These are phyloP conservation scores for Ceratocystiopsis minuta DNA, from an alignment of 2,329 filamentous ascomycete genomes.

Conservation along the genomic window DNA sequence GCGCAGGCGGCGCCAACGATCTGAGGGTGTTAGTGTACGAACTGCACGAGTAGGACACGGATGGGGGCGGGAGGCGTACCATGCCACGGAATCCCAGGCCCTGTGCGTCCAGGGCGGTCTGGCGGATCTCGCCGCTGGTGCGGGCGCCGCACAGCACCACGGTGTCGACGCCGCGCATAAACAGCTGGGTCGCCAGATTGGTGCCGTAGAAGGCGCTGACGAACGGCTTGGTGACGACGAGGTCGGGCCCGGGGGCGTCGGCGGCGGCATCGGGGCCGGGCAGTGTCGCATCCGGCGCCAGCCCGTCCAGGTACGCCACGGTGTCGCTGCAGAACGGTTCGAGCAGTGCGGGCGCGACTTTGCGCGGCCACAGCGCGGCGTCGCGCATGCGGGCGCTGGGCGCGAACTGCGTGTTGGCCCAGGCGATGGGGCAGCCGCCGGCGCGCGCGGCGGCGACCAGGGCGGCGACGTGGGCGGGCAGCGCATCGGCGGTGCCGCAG, in stretches of 20 bases:
- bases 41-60: no score
- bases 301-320: no score
- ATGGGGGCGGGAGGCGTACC: no score
- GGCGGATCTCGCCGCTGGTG: constrained; percentile 26
- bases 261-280: no score
- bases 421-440: constrained; percentile 22
- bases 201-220: constrained; percentile 27
- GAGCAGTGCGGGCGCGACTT: no score
- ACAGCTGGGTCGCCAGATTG: constrained; percentile 21
- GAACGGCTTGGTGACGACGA: constrained; percentile 24
- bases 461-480: background rate
- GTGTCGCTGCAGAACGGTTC: no score
- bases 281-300: no score
- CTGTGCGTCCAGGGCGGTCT: constrained; percentile 25
- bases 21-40: no score
- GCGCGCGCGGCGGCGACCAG: background rate
- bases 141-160: constrained; percentile 28
- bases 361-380: constrained; percentile 12
- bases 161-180: constrained; percentile 16
- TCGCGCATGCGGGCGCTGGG: constrained; percentile 17
- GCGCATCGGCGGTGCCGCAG: background rate
- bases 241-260: constrained; percentile 8
- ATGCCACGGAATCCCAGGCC: constrained; percentile 25
- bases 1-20: background rate
- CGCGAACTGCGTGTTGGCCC: constrained; percentile 22